Evolutionary conservation across 2,329 filamentous ascomycete genomes (phyloP), one percentile per base, ranked within the genome.

Genomic region (Blastomyces parvus): DNA sequence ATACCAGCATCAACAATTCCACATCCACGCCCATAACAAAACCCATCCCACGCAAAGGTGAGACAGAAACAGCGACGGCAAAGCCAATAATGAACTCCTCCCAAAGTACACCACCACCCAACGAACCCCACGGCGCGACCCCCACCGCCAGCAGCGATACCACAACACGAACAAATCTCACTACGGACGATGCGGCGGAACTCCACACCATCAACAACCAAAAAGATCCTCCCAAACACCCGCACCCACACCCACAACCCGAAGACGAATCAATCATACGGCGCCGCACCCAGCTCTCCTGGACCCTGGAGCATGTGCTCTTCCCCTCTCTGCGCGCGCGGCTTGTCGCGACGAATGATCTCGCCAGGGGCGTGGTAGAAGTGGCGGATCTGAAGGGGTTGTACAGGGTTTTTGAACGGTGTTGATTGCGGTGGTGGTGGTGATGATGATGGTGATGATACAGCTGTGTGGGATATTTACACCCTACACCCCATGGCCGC

Each of bases 341-440:
- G 63, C 77, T 99, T 57, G 85, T 97, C 63, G 92, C 90, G 25
- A 97, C 94, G 9, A 88, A 84, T 67, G 81, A 83, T 5, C 77
- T 97, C 70, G 84, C 95, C 77, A 85, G 86, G 60, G 88, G 86
- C 0, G 85, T 96, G 13, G 78, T 96, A 57, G 93, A 99, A 76
- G 86, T 96, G 59, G 93, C 94, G 1, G 91, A 95, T 77, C 76
- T 97, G 64, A 97, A 96, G 75, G 91, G 92, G 0, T 73, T 99
- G 64, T 99, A 99, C 75, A 82, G 90, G 56, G 92, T 97, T 2
- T 99, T 99, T 80, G 94, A 99, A 77, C 81, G 94, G 62, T 97
- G 94, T 74, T 97, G 75, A 84, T 44, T 19, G 40, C 13, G 36
- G 36, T 13, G 36, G 36, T 38, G 40, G 3, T 44, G 40, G 17